phyloP scores from a whole-genome alignment of 257 asterid genomes.

The Galeopsis tetrahit region DNA sequence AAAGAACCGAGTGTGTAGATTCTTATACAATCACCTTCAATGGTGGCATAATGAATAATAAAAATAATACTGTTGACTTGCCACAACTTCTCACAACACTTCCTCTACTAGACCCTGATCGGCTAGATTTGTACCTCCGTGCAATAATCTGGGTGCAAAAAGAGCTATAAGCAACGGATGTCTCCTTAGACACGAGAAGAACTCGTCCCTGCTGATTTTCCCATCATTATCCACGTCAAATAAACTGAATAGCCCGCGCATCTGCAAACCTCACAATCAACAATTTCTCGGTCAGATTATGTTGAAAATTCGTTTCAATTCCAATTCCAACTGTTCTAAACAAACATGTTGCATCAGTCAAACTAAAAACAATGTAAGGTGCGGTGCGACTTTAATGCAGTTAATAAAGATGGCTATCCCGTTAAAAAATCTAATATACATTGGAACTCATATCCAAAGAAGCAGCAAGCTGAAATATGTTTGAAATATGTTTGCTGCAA shows the following conservation, averaged over 20 bases:
- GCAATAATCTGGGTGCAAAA: slow-evolving; percentile 55
- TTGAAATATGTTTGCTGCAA: not conserved
- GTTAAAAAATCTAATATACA: not conserved
- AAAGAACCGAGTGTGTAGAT: slow-evolving; percentile 11
- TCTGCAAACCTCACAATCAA: slow-evolving; percentile 45
- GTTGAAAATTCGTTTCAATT: no score
- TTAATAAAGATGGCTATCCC: not conserved
- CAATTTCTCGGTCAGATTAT: not conserved
- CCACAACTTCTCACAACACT: slow-evolving; percentile 31
- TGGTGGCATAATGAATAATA: slow-evolving; percentile 1
- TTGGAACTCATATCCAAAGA: not conserved
- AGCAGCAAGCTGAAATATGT: not conserved
- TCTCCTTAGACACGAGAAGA: slow-evolving; percentile 58
- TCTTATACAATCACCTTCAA: slow-evolving; percentile 24
- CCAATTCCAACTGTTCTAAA: no score
- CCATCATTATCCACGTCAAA: slow-evolving; percentile 74
- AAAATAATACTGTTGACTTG: not conserved
- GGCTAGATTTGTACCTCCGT: slow-evolving; percentile 27
- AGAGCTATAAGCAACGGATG: slow-evolving; percentile 76
- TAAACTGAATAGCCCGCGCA: slow-evolving; percentile 57
- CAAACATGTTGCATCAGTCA: no score
- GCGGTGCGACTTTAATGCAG: not conserved
- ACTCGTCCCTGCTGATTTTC: slow-evolving; percentile 72
- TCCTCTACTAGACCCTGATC: slow-evolving; percentile 44
- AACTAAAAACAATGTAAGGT: no score